A percentile compares a stretch with the other conserved stretches of the same genome.
Evolutionary conservation across 108 stramenopile species (phyloP).

Genomic region (Fragilaria crotonensis): DNA sequence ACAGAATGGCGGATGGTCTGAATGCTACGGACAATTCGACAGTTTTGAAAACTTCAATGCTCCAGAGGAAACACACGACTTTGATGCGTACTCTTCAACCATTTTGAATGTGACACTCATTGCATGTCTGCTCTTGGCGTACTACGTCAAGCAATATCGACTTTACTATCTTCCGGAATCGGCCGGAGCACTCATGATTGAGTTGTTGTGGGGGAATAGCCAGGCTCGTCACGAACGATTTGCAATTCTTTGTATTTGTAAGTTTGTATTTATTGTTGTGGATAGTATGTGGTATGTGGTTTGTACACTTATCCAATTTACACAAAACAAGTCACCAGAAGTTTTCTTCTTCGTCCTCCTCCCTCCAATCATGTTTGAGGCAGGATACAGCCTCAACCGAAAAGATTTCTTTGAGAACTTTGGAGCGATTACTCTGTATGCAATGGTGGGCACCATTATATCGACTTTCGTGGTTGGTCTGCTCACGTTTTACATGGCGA

Average conservation of each 20-base stretch:
- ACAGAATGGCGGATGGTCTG: too few species aligned
- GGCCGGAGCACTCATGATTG: conserved; percentile 72
- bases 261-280: conserved; percentile 3
- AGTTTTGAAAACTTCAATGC: conserved; percentile 23
- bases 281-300: neutral
- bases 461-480: conserved; percentile 92
- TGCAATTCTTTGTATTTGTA: conserved; percentile 66
- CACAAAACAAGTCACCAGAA: conserved; percentile 53
- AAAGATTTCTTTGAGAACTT: conserved; percentile 94
- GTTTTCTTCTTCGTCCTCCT: conserved; percentile 94
- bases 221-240: conserved; percentile 45
- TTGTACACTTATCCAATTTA: neutral
- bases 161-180: conserved; percentile 75
- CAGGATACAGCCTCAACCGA: conserved; percentile 85
- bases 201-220: conserved; percentile 70
- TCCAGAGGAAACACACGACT: conserved; percentile 66
- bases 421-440: conserved; percentile 86
- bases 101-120: conserved; percentile 70
- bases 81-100: conserved; percentile 65
- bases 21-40: too few species aligned
- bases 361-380: conserved; percentile 98
- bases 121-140: conserved; percentile 66
- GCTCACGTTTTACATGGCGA: conserved; percentile 63
- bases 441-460: conserved; percentile 90
- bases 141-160: conserved; percentile 60